Conservation (phyloP, 2,329 filamentous ascomycete genomes). For the Bipolaris victoriae region DNA sequence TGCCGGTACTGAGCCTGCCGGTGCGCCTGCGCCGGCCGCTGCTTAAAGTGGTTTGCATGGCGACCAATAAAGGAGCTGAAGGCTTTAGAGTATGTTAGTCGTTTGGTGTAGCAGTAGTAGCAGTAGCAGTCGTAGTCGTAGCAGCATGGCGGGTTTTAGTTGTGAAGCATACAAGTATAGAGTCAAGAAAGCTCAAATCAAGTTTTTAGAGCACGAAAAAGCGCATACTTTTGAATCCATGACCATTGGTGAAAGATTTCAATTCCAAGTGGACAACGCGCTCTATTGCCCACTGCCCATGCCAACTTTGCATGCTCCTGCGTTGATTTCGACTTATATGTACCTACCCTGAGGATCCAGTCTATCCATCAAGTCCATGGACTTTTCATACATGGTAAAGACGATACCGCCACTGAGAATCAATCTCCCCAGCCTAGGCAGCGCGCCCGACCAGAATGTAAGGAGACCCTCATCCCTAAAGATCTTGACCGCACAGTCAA, state of each 20-base stretch:
- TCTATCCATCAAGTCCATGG: slow-evolving; percentile 82
- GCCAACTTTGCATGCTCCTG: too few relatives aligned
- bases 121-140: not conserved
- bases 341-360: slow-evolving; percentile 85
- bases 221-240: not conserved
- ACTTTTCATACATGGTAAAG: slow-evolving; percentile 97
- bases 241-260: not conserved
- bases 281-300: not conserved
- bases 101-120: too few relatives aligned
- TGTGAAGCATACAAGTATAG: slow-evolving; percentile 5
- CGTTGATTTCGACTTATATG: slow-evolving; percentile 58
- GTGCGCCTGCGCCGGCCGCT: slow-evolving; percentile 49
- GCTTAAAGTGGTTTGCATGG: slow-evolving; percentile 4
- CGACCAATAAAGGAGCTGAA: not conserved
- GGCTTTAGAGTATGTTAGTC: not conserved
- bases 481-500: slow-evolving; percentile 81
- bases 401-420: slow-evolving; percentile 95
- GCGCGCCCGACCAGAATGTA: slow-evolving; percentile 92
- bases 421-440: slow-evolving; percentile 82
- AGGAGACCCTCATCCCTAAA: slow-evolving; percentile 86
- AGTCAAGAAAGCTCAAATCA: slow-evolving; percentile 4
- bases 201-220: slow-evolving; percentile 1
- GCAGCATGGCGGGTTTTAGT: slow-evolving; percentile 9
- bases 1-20: slow-evolving; percentile 21
- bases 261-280: not conserved